Base-by-base conservation (phyloP, 257 asterid genomes). In the Nicotiana benthamiana region DNA sequence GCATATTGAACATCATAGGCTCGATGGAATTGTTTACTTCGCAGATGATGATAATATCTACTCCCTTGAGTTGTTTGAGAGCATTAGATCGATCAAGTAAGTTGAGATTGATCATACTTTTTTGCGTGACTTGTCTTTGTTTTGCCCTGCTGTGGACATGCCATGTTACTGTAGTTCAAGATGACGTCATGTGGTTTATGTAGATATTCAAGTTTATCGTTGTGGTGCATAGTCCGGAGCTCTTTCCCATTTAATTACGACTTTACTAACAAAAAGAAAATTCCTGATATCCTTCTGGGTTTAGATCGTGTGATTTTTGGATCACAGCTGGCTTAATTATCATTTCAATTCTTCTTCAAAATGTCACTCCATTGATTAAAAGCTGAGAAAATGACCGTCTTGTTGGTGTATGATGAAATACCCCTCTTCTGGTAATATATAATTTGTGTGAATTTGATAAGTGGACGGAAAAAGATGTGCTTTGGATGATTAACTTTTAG, bases 21-120 rank as follows among this genome's bases (percentile, higher is more conserved):
- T 96, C 53, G 94, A 94, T 52, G 99, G 98, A 63, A 87, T 94
- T 82, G 94, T 92, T 76, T 96, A 94, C 85, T 94, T 96, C 86
- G 99, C 99, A 0, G 97, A 92, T 79, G 98, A 94, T 79, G 98
- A 92, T 85, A 93, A 90, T 83, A 83, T 90, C 79, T 92, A 92
- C 87, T 84, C 96, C 4, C 91, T 94, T 6, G 97, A 96, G 84
- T 89, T 94, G 76, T 93, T 96, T 80, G 95, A 92, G 92, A 90
- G 87, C 80, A 77, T 94, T 57, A 86, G 97, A 83, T 87, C 83
- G 32, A 91, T 94, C 94, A 90, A 97, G 99, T 96, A 83, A 79
- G 46, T 22, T 64, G 53, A 57, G 68, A 56, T 34, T 43, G 30
- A 54, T 13, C 59, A 18, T 56, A 51, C 53, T 56, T 53, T 34